Evolutionary conservation across 345 rosid species (phyloP).

Genomic region (Citrus reticulata): DNA sequence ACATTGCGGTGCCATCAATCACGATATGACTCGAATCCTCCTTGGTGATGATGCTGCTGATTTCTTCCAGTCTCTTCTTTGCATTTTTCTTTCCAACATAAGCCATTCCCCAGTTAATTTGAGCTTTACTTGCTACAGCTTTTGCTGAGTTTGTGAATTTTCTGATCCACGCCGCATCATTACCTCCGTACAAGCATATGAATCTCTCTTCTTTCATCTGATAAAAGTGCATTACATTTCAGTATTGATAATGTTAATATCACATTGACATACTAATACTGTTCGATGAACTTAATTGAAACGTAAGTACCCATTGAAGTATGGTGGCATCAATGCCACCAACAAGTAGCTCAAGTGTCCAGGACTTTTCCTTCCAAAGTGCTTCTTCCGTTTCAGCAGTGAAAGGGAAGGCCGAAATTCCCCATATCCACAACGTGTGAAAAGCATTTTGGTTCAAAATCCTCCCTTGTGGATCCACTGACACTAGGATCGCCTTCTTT

Average conservation of each 20-base stretch:
- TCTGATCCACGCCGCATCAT: conserved; percentile 30
- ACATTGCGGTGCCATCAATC: background rate
- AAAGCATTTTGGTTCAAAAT: conserved; percentile 19
- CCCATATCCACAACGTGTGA: conserved; percentile 32
- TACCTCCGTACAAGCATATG: conserved; percentile 39
- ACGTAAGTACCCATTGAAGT: conserved; percentile 22
- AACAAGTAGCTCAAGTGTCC: conserved; percentile 29
- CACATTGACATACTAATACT: background rate
- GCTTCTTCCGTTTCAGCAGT: conserved; percentile 21
- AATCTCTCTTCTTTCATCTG: conserved; percentile 17
- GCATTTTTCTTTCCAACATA: conserved; percentile 36
- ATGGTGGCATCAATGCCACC: conserved; percentile 25
- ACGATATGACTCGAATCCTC: conserved; percentile 20
- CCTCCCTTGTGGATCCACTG: conserved; percentile 29
- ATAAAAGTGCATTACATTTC: background rate
- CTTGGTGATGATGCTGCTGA: background rate
- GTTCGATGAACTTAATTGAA: background rate
- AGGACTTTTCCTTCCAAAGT: conserved; percentile 28
- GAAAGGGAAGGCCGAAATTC: conserved; percentile 25
- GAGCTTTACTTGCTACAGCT: conserved; percentile 9
- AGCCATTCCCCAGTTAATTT: conserved; percentile 18
- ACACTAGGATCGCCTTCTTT: conserved; percentile 24
- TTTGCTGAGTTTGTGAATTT: conserved; percentile 22
- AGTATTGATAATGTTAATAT: background rate
- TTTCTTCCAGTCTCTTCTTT: conserved; percentile 11